Conservation (phyloP, 768 basidiomycete genomes). For the Termitomyces sp. region DNA sequence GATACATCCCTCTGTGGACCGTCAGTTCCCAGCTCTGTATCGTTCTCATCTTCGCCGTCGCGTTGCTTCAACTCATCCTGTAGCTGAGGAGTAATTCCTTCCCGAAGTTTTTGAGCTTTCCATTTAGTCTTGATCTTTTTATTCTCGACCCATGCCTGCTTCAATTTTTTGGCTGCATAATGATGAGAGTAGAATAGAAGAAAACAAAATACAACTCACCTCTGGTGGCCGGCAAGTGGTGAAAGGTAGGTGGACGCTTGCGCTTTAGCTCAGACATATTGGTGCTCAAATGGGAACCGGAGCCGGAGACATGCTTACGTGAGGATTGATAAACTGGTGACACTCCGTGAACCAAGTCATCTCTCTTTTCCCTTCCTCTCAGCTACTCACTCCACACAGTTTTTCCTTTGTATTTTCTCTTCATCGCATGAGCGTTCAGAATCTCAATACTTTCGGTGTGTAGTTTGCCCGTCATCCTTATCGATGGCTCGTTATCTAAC, state of each 20-base stretch:
- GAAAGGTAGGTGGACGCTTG: conserved; percentile 67
- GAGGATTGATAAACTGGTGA: conserved; percentile 18
- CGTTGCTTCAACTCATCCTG: conserved; percentile 4
- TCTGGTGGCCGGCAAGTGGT: conserved; percentile 54
- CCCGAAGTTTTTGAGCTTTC: conserved; percentile 61
- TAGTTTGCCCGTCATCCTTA: conserved; percentile 10
- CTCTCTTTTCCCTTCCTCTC: conserved; percentile 22
- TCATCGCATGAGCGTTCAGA: conserved; percentile 94
- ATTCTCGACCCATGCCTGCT: conserved; percentile 72
- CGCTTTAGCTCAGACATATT: conserved; percentile 29
- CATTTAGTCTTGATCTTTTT: conserved; percentile 76
- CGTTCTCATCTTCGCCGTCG: conserved; percentile 9
- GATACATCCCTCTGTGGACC: conserved; percentile 9
- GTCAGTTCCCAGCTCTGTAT: conserved; percentile 13
- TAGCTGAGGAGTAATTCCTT: conserved; percentile 21
- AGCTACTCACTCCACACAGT: conserved; percentile 36
- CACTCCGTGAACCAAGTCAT: conserved; percentile 3
- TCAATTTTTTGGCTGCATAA: conserved; percentile 67
- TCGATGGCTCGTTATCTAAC: conserved; percentile 12
- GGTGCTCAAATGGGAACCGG: not conserved
- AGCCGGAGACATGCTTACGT: conserved; percentile 12
- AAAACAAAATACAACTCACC: conserved; percentile 33
- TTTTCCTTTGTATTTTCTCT: conserved; percentile 31
- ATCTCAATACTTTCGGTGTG: conserved; percentile 77
- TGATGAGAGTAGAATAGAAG: conserved; percentile 1